These are phyloP conservation scores for Streptanthus diversifolius DNA, from an alignment of 345 rosid species.

Conservation along the genomic window DNA sequence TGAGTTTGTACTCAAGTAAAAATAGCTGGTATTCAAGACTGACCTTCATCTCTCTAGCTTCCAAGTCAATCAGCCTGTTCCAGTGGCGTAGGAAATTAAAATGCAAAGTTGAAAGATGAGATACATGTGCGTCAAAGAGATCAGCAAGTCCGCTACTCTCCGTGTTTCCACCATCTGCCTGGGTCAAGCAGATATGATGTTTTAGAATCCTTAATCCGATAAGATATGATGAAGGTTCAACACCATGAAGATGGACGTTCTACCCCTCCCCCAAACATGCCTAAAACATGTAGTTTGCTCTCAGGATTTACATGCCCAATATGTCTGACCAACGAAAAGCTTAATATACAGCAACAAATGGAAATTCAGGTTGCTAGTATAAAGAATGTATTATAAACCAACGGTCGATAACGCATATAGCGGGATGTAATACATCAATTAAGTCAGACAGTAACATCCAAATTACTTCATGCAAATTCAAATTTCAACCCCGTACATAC, in stretches of 20 bases:
- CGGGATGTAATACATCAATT: neutral
- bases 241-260: constrained; percentile 10
- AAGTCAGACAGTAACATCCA: neutral
- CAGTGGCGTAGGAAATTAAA: constrained; percentile 62
- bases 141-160: constrained; percentile 82
- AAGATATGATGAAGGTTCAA: constrained; percentile 15
- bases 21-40: constrained; percentile 7
- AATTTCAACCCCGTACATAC: neutral
- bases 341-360: constrained; percentile 2
- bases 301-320: constrained; percentile 3
- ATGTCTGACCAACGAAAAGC: neutral
- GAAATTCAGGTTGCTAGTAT: neutral
- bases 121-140: constrained; percentile 60
- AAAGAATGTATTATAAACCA: constrained; percentile 3
- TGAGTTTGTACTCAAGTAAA: neutral
- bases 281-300: constrained; percentile 2
- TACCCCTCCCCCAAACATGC: neutral
- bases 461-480: neutral
- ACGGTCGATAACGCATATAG: neutral
- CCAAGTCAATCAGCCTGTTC: constrained; percentile 82
- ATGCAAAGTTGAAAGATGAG: constrained; percentile 69
- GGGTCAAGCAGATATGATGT: constrained; percentile 30
- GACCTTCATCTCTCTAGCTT: constrained; percentile 88
- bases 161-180: constrained; percentile 85
- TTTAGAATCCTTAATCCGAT: neutral